Conservation (phyloP, 805 yeast species). For the Sugiyamaella marilandica region DNA sequence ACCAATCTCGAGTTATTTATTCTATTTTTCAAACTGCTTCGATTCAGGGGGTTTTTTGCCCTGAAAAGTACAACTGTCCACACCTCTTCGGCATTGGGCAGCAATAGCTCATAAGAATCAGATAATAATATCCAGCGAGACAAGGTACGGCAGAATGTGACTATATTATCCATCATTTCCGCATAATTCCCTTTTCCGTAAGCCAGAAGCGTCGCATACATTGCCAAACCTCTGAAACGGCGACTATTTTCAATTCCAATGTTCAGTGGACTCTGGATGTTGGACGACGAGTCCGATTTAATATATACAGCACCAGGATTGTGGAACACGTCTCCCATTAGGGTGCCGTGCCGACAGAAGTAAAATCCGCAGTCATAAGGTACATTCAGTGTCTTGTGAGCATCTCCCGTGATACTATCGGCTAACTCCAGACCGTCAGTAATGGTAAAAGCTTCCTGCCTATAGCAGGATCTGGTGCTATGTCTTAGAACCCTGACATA, state of each 20-base stretch:
- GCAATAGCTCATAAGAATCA: slow-evolving; percentile 18
- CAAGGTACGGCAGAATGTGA: slow-evolving; percentile 13
- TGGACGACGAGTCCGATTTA: background rate
- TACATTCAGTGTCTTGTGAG: slow-evolving; percentile 25
- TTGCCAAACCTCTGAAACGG: slow-evolving; percentile 23
- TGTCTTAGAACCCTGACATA: slow-evolving; percentile 13
- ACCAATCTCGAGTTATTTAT: slow-evolving; percentile 19
- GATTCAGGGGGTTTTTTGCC: slow-evolving; percentile 14
- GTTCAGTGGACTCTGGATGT: slow-evolving; percentile 15
- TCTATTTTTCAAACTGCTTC: slow-evolving; percentile 6
- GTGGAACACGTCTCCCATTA: slow-evolving; percentile 16
- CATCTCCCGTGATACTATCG: slow-evolving; percentile 24
- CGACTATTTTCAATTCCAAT: slow-evolving; percentile 24
- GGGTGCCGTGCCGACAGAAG: slow-evolving; percentile 8
- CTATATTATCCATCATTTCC: slow-evolving; percentile 16
- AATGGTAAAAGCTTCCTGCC: slow-evolving; percentile 7
- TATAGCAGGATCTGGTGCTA: slow-evolving; percentile 4
- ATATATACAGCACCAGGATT: slow-evolving; percentile 24
- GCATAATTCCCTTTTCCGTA: slow-evolving; percentile 21
- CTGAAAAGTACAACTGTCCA: slow-evolving; percentile 22
- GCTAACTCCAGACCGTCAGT: slow-evolving; percentile 22
- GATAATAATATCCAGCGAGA: slow-evolving; percentile 14
- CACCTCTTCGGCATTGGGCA: slow-evolving; percentile 6
- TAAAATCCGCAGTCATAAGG: slow-evolving; percentile 26
- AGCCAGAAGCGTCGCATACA: slow-evolving; percentile 20